A percentile compares a stretch with the other conserved stretches of the same genome.
These are phyloP conservation scores for Russula sp. DNA, from an alignment of 768 basidiomycete species.

Conservation along the genomic window DNA sequence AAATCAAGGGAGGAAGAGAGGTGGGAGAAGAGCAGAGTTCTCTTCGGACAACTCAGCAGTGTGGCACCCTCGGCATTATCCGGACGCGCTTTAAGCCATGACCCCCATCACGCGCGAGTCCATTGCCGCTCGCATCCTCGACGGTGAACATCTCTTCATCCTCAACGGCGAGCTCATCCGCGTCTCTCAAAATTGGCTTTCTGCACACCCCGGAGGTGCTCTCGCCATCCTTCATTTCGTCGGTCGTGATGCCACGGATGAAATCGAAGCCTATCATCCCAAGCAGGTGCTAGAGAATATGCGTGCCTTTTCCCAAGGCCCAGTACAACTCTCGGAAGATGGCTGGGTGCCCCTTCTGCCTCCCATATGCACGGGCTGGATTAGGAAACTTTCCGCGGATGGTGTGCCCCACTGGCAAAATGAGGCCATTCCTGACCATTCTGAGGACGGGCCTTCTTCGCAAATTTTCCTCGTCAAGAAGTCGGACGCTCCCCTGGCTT, in stretches of 20 bases:
- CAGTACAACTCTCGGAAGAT: slow-evolving; percentile 51
- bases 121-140: slow-evolving; percentile 67
- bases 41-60: too few relatives aligned
- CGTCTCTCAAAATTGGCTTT: slow-evolving; percentile 74
- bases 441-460: slow-evolving; percentile 38
- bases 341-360: slow-evolving; percentile 79
- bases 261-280: slow-evolving; percentile 89
- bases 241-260: slow-evolving; percentile 91
- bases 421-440: slow-evolving; percentile 27
- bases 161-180: slow-evolving; percentile 61
- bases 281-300: slow-evolving; percentile 55
- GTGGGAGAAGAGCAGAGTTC: background rate
- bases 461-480: slow-evolving; percentile 63
- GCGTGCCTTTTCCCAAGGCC: slow-evolving; percentile 64
- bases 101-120: slow-evolving; percentile 42
- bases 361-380: slow-evolving; percentile 84
- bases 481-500: slow-evolving; percentile 34
- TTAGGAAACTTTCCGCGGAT: slow-evolving; percentile 50
- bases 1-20: background rate
- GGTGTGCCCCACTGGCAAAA: slow-evolving; percentile 34
- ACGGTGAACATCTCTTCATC: slow-evolving; percentile 73
- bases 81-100: slow-evolving; percentile 1
- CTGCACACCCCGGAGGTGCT: slow-evolving; percentile 83
- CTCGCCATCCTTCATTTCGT: slow-evolving; percentile 92
- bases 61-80: background rate